Evolutionary conservation across 768 basidiomycete species (phyloP).

Genomic region (Boletellus ananiceps): DNA sequence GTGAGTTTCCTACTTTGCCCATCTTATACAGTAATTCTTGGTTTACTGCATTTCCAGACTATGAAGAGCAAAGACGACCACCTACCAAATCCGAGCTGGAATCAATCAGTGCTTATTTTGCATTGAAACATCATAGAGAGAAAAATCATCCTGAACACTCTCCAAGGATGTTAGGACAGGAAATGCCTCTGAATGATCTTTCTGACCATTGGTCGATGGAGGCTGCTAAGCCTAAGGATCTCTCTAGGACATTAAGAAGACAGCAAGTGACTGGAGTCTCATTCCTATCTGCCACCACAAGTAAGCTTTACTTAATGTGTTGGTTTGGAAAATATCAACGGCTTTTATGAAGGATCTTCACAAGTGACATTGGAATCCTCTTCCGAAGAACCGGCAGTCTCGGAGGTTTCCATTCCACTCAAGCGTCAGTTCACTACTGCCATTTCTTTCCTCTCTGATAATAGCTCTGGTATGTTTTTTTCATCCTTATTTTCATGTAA

Average conservation of each 20-base stretch:
- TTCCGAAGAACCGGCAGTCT: not conserved
- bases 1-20: not conserved
- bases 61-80: not conserved
- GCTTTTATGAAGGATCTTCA: not conserved
- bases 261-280: not conserved
- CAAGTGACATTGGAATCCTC: not conserved
- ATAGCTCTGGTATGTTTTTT: not conserved
- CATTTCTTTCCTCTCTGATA: not conserved
- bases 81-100: not conserved
- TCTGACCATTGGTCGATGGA: too few relatives aligned
- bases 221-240: too few relatives aligned
- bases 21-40: too few relatives aligned
- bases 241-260: too few relatives aligned
- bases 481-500: too few relatives aligned
- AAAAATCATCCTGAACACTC: not conserved
- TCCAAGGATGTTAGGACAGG: not conserved
- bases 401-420: not conserved
- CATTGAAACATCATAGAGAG: not conserved
- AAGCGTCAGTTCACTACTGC: not conserved
- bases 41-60: too few relatives aligned
- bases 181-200: too few relatives aligned
- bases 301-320: not conserved
- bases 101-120: not conserved
- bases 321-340: not conserved
- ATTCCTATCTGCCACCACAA: not conserved